Evolutionary conservation across 306 rosid species (phyloP), one percentile per base, ranked within the genome.

Genomic region (Carpinus fangiana): DNA sequence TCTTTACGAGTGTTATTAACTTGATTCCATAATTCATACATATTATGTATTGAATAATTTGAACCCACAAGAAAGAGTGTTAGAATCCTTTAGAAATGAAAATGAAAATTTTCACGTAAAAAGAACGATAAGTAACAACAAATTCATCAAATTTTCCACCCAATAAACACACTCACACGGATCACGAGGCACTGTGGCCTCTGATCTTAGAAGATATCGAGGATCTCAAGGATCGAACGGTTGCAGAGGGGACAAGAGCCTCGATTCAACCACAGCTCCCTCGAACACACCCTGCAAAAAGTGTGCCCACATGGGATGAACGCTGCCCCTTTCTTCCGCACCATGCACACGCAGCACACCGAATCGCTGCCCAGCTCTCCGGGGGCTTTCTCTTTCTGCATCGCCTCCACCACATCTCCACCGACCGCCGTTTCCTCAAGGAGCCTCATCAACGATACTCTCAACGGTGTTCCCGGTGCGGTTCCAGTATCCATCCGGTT

Each of bases 271-370:
- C 98, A 96, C 82, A 96, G 71, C 89, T 96, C 99, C 74, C 96
- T 87, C n/a, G 98, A 91, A 71, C 99, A 96, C 84, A 93, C 94
- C 38, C 99, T 91, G 82, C 99, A 96, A 80, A 89, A 96, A 0
- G 99, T 96, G 81, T 96, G 99, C 41, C 99, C 98, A 79, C 99
- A 96, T 73, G 99, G 99, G 38, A 96, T 96, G 80, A 93, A 93
- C 38, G 99, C 99, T 36, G 97, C 97, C 0, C 96, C 98, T 78
- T 91, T 93, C 77, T 88, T 86, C 86, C 96, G 85, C 13, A 89
- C 90, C 97, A 93, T 91, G 87, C 98, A 91, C 91, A 93, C 97
- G 93, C 98, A 91, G 82, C 98, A 93, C 96, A 93, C 87, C 51
- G 81, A 76, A 87, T 91, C 94, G 76, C 41, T 87, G 14, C 92